Base-by-base conservation (phyloP, 306 rosid species). In the Gastrolobium villosum region DNA sequence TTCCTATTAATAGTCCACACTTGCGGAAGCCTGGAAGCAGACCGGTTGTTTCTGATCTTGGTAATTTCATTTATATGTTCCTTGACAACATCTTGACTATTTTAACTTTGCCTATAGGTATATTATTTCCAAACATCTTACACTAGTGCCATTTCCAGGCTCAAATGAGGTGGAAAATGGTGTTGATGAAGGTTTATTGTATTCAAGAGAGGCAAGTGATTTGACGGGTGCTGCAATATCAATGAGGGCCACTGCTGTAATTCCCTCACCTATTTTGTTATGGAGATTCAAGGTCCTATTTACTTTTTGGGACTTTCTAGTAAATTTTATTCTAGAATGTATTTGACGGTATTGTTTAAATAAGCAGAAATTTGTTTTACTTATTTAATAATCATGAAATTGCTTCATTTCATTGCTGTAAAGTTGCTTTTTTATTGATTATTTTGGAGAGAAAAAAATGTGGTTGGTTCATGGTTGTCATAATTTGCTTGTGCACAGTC, bases 1-100 rank as follows among this genome's bases (percentile, higher is more conserved):
- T 7, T 81, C 84, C 94, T 75, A 46, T 84, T 81, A 86, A 79
- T 62, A 88, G 94, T 80, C 97, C 94, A 9, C 97, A 89, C 83
- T 86, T 91, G 68, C 76, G 94, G 83, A 91, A 88, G 88, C 86
- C 97, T 72, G 92, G 97, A 86, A 91, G 94, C 87, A 86, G 88
- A 85, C 79, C 83, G 69, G 84, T 86, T 74, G 83, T 89, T 79
- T 87, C 88, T 72, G 94, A 91, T 81, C 87, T 86, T 80, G 94
- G 97, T 91, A 91, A 75, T 20, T 76, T 70, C 65, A 35, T 79
- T 40, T 62, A 61, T 60, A 48, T 69, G 69, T 78, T 65, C 13
- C 59, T 48, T 61, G 56, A 34, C 28, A 4, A 35, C 62, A 30
- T 73, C 11, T 73, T n/a, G 45, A 20, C 34, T 55, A 36, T 74